Conservation (phyloP, 2,329 filamentous ascomycete species). For the Claviceps sp. region DNA sequence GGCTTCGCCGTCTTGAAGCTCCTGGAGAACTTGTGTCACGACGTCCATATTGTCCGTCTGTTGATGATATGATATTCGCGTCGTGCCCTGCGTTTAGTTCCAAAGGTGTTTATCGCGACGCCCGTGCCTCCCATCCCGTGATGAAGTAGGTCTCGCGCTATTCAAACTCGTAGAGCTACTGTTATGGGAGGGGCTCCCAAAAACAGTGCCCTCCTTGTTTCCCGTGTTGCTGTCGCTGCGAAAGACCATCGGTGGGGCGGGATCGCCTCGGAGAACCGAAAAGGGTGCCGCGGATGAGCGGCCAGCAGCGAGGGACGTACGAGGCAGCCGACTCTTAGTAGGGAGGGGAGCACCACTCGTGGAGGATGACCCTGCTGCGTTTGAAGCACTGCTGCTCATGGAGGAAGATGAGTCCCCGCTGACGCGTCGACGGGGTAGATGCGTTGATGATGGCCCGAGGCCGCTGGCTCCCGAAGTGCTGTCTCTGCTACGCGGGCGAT, state of each 20-base stretch:
- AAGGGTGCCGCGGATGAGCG: slow-evolving; percentile 11
- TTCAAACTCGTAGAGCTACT: not conserved
- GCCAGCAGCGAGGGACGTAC: slow-evolving; percentile 22
- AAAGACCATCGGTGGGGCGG: slow-evolving; percentile 17
- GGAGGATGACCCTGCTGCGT: slow-evolving; percentile 1
- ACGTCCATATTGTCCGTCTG: slow-evolving; percentile 11
- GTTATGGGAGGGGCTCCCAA: not conserved
- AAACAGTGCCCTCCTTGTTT: slow-evolving; percentile 23
- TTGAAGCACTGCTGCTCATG: slow-evolving; percentile 8
- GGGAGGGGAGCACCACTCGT: not conserved
- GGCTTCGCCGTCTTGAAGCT: no score
- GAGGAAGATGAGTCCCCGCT: slow-evolving; percentile 25
- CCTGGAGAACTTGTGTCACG: not conserved
- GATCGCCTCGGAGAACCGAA: slow-evolving; percentile 7
- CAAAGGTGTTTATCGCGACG: slow-evolving; percentile 3
- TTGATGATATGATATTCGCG: slow-evolving; percentile 7
- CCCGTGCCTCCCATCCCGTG: slow-evolving; percentile 3
- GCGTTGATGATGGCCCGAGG: slow-evolving; percentile 16
- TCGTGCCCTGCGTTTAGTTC: slow-evolving; percentile 13
- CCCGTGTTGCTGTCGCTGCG: slow-evolving; percentile 26
- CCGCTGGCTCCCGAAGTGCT: slow-evolving; percentile 9
- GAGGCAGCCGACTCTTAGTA: slow-evolving; percentile 26
- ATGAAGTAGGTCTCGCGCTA: not conserved
- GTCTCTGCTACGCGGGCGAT: slow-evolving; percentile 29
- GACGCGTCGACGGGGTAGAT: slow-evolving; percentile 26